Conservation (phyloP, 73 alveolate genomes). For the Tetrahymena thermophila region DNA sequence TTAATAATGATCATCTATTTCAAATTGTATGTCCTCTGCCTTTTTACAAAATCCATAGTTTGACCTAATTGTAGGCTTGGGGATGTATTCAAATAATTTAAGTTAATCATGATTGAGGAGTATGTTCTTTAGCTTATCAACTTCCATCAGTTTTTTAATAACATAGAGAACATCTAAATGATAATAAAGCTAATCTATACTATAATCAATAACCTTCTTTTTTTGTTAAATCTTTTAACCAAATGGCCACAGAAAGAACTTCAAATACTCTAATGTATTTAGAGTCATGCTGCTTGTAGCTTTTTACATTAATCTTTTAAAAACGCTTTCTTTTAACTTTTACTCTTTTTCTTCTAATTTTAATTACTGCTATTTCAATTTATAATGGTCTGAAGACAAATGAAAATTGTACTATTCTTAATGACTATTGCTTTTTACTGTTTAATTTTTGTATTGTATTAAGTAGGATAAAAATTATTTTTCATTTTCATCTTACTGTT, state of each 20-base stretch:
- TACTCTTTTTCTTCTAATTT: not conserved
- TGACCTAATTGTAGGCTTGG: not conserved
- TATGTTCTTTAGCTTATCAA: not conserved
- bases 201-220: not conserved
- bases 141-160: not conserved
- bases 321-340: not conserved
- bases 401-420: not conserved
- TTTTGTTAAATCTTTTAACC: not conserved
- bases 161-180: not conserved
- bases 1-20: not conserved
- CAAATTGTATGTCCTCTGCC: not conserved
- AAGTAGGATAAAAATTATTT: not conserved
- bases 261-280: not conserved
- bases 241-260: not conserved
- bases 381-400: not conserved
- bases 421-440: not conserved
- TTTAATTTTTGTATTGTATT: not conserved
- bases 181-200: not conserved
- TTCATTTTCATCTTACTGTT: not conserved
- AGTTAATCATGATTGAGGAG: not conserved
- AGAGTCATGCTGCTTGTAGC: not conserved
- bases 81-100: not conserved
- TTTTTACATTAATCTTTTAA: not conserved
- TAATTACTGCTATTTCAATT: not conserved
- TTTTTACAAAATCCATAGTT: not conserved